Evolutionary conservation across 2,329 filamentous ascomycete species (phyloP), one percentile per base, ranked within the genome.

Genomic region (Lasiodiplodia sp.): DNA sequence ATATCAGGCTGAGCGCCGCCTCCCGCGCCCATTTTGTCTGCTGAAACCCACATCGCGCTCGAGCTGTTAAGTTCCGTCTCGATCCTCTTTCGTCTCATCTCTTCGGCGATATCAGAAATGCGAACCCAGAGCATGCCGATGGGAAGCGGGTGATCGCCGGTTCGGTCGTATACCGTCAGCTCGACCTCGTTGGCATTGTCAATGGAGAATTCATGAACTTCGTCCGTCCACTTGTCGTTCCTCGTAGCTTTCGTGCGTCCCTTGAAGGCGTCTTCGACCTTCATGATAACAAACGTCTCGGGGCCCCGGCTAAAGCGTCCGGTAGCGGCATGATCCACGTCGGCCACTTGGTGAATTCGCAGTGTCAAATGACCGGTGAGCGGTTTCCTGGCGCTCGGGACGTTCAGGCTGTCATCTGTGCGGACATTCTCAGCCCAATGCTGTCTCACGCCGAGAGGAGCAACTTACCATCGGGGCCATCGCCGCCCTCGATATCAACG

Each of bases 141-240:
- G 51, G 96, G 96, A 64, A 96, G 90, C 16, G 94, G 91, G 74
- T 97, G 92, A 74, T 97, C 94, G 71, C 91, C 79, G 25, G 77
- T 90, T 82, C 97, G 97, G 79, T 99, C 96, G 80, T 99, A 99
- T 12, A 99, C 94, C 0, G 94, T 98, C 66, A 99, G 88, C 79
- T 99, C 96, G 70, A 99, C 93, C 81, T 99, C 96, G 80, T 99
- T 99, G 65, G 96, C 96, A 83, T 98, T 98, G 82, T 98, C 95
- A 68, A 99, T 96, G 72, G 96, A 93, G 70, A 99, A 91, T 69
- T 90, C 94, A 80, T 97, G 96, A 44, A 90, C 88, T 81, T 99
- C 96, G 73, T 93, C 92, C 52, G 94, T 90, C 95, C 95, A 99
- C 75, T 89, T 89, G 80, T 99, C 96, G 70, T 87, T 97, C 69